Conservation (phyloP, 495 filamentous ascomycete species). For the Parathielavia appendiculata region DNA sequence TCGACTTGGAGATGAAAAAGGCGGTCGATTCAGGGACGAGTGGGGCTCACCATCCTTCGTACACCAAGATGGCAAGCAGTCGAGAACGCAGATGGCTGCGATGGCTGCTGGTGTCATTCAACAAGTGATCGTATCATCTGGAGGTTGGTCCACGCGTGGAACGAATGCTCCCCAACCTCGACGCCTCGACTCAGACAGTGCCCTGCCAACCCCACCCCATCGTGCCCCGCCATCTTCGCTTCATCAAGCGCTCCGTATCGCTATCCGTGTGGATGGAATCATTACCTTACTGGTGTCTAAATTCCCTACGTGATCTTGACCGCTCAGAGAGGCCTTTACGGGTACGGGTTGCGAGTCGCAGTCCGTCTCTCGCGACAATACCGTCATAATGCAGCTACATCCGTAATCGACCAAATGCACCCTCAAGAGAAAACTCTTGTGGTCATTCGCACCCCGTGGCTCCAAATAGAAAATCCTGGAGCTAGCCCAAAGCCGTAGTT, state of each 20-base stretch:
- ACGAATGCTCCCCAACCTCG: too few relatives aligned
- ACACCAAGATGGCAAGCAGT: background rate
- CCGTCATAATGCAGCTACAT: too few relatives aligned
- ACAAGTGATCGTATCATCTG: slow-evolving; percentile 12
- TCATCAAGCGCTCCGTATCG: too few relatives aligned
- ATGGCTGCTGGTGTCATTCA: background rate
- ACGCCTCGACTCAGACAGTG: background rate
- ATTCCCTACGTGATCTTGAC: too few relatives aligned
- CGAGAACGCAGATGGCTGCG: slow-evolving; percentile 1
- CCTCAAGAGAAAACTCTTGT: slow-evolving; percentile 10
- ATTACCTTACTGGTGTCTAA: too few relatives aligned
- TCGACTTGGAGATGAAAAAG: slow-evolving; percentile 9
- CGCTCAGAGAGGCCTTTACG: too few relatives aligned
- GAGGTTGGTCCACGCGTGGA: background rate
- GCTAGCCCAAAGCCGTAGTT: background rate
- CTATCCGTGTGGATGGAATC: too few relatives aligned
- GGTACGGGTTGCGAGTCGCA: too few relatives aligned
- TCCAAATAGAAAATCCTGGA: slow-evolving; percentile 4
- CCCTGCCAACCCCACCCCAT: background rate
- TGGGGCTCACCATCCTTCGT: background rate
- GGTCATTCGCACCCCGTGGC: slow-evolving; percentile 12
- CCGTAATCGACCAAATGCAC: background rate
- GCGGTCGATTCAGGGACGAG: slow-evolving; percentile 21
- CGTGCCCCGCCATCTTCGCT: too few relatives aligned
- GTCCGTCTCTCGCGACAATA: too few relatives aligned